These are phyloP conservation scores for Meyerozyma sp. DNA, from an alignment of 1,139 yeast genomes.

Conservation along the genomic window DNA sequence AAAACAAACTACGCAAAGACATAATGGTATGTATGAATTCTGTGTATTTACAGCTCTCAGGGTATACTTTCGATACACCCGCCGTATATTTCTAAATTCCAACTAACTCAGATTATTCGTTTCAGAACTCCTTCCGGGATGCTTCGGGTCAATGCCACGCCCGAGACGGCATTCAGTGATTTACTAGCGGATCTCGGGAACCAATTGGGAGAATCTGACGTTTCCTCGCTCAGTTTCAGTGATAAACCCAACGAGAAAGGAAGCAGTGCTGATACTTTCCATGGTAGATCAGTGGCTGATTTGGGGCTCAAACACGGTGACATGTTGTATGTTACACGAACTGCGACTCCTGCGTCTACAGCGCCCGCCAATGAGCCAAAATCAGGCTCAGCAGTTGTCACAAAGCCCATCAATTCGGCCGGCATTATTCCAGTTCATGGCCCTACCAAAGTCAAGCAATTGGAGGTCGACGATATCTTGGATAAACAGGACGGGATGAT, in stretches of 20 bases:
- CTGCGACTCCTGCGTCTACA: slow-evolving; percentile 10
- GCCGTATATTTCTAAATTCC: background rate
- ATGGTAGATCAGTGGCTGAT: slow-evolving; percentile 41
- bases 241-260: slow-evolving; percentile 46
- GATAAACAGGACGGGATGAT: slow-evolving; percentile 73
- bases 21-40: too few species aligned
- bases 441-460: slow-evolving; percentile 28
- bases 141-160: slow-evolving; percentile 57
- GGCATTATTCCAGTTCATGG: slow-evolving; percentile 6
- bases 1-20: too few species aligned
- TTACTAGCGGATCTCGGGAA: slow-evolving; percentile 41
- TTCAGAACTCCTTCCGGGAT: slow-evolving; percentile 83
- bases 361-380: background rate
- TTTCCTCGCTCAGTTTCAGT: slow-evolving; percentile 34
- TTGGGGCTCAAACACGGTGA: slow-evolving; percentile 80
- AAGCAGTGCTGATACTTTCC: slow-evolving; percentile 36
- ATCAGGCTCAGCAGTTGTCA: background rate
- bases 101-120: slow-evolving; percentile 37
- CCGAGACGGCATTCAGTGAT: slow-evolving; percentile 39
- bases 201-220: slow-evolving; percentile 28
- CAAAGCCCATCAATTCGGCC: slow-evolving; percentile 5
- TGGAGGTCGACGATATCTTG: slow-evolving; percentile 62
- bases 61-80: background rate
- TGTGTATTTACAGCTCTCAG: background rate
- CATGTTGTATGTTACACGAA: slow-evolving; percentile 58